Evolutionary conservation across 2,329 filamentous ascomycete species (phyloP), one percentile per base, ranked within the genome.

Genomic region (Talaromyces piceae): DNA sequence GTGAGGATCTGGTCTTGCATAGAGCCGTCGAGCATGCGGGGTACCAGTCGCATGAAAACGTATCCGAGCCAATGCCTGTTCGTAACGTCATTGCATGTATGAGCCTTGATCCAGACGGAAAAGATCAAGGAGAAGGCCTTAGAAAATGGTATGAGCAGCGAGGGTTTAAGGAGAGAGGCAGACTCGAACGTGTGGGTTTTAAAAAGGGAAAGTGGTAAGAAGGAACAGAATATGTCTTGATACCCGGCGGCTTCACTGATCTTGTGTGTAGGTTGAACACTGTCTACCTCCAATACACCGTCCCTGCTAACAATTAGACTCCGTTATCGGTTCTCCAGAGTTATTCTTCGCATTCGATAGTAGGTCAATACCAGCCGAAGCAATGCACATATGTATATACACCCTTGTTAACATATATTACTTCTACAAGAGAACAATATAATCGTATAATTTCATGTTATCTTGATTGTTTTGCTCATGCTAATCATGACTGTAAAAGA

Each of bases 131-230:
- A 0, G 59, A 70, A 31, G 62, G 57, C 0, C 51, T 72, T 39
- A 58, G 65, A 50, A 63, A 63, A 45, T 72, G 66, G 64, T 73
- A 70, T 51, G 50, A 62, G n/a, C 57, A 61, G 44, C 62, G 65
- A 51, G 69, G 70, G 0, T 73, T 73, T 57, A 58, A 65, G 23
- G 61, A 71, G 51, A 60, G 64, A 2, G 70, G 68, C 18, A 63
- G 68, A 47, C 52, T 73, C 53, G 62, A 67, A 41, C 62, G 62
- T 4, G 64, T 71, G 20, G 70, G 68, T 3, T 63, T 60, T 48
- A 73, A 73, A 53, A 63, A 63, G 50, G 66, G 63, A 6, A 54
- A 59, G 45, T 69, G 65, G 69, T 71, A 54, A 59, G 64, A 16
- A 41, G 3, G 13, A 9, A 13, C 11, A 8, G 11, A 23, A 6